Evolutionary conservation across 441 rosid species (phyloP), one percentile per base, ranked within the genome.

Genomic region (Breynia disticha): DNA sequence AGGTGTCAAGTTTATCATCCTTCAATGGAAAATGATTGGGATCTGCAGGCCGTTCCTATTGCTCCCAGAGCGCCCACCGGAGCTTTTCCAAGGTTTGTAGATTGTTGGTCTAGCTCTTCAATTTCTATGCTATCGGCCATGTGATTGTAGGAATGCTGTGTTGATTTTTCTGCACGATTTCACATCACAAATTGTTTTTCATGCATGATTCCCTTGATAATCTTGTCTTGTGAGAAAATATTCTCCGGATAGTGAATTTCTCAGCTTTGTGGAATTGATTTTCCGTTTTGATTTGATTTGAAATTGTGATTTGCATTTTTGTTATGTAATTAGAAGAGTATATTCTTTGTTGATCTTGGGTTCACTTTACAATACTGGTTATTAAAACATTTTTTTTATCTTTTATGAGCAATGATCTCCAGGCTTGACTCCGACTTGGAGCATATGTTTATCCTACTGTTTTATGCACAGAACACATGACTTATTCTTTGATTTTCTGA

Each of bases 1-100:
- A 76, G 98, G 53, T 91, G 96, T 65, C 98, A 87, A 66, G 83
- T 91, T 57, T 82, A 91, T 69, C 90, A 87, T 66, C 80, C 96
- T 58, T 72, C 83, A 13, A 80, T 91, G 96, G 98, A 91, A 67
- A 78, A 61, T 51, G 95, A 85, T 62, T 91, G 98, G 80, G 98
- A 91, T 83, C 78, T 91, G 62, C 96, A 87, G 68, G 96, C 84
- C 1, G 72, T 91, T 22, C 89, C 98, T 35, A 79, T 91, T 59
- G 78, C 98, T 56, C 67, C 84, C 9, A 80, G 79, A 75, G 53
- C 87, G 0, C 73, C 82, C 32, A 67, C 82, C 0, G 73, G 86
- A 54, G 60, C 74, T 48, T 83, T 85, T 61, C 70, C 86, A 0
- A 86, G 98, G 98, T 91, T 21, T 41, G 68, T 39, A 16, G 56